phyloP scores from a whole-genome alignment of 2,329 filamentous ascomycete species.

The Nectriaceae sp. region DNA sequence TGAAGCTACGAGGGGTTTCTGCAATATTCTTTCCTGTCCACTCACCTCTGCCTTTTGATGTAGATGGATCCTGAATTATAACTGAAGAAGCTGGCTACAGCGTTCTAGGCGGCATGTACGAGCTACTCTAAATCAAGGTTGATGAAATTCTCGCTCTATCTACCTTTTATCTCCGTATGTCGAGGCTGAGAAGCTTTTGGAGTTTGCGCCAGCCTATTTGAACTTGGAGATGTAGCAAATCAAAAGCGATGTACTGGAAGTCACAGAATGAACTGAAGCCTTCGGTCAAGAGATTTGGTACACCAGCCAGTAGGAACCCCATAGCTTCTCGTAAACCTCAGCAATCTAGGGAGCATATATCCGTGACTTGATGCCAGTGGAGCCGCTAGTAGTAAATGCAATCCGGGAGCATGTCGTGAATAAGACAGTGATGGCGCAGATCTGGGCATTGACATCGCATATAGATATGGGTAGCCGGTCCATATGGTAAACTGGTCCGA shows the following conservation, averaged over 20 bases:
- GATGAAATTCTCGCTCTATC: conserved; percentile 25
- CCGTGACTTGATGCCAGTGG: conserved; percentile 1
- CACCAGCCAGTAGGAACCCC: conserved; percentile 28
- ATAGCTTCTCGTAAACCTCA: conserved; percentile 20
- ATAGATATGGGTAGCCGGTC: conserved; percentile 19
- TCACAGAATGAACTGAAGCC: conserved; percentile 41
- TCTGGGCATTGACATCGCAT: conserved; percentile 30
- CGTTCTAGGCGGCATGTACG: conserved; percentile 8
- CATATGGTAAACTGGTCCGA: conserved; percentile 2
- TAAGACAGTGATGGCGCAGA: conserved; percentile 30
- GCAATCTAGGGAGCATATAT: conserved; percentile 12
- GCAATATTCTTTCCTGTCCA: not conserved
- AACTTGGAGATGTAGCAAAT: conserved; percentile 39
- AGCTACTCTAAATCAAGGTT: conserved; percentile 13
- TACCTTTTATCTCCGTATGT: conserved; percentile 21
- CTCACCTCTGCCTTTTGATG: not conserved
- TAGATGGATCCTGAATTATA: not conserved
- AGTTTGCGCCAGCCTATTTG: conserved; percentile 34
- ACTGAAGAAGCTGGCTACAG: conserved; percentile 7
- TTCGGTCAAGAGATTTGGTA: conserved; percentile 35
- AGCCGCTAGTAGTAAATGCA: not conserved
- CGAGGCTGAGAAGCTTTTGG: conserved; percentile 24
- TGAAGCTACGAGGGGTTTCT: too few species aligned
- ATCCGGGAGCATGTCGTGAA: conserved; percentile 1
- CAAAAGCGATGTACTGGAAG: conserved; percentile 38